These are phyloP conservation scores for Pichia thaimueangensis DNA, from an alignment of 805 yeast genomes.

Conservation along the genomic window DNA sequence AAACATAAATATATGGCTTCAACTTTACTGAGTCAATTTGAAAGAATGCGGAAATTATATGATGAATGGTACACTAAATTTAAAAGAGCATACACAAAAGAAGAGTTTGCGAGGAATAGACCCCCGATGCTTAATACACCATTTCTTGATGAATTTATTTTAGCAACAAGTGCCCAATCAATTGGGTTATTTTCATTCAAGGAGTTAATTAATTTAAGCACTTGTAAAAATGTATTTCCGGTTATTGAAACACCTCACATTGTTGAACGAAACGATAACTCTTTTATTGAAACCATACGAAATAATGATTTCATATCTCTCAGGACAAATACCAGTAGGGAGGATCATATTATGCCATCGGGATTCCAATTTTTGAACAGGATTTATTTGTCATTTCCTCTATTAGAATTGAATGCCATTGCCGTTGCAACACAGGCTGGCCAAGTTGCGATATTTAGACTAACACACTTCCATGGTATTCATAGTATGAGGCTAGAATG, in stretches of 20 bases:
- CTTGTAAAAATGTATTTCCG: slow-evolving; percentile 7
- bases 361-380: slow-evolving; percentile 22
- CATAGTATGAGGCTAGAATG: slow-evolving; percentile 38
- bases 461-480: slow-evolving; percentile 37
- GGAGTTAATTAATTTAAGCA: slow-evolving; percentile 1
- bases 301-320: background rate
- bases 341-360: background rate
- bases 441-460: slow-evolving; percentile 34
- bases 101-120: no score
- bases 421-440: slow-evolving; percentile 41
- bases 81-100: slow-evolving; percentile 18
- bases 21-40: slow-evolving; percentile 23
- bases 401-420: slow-evolving; percentile 30
- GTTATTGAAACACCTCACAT: background rate
- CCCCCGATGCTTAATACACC: background rate
- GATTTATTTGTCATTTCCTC: slow-evolving; percentile 15
- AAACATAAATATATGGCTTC: slow-evolving; percentile 13
- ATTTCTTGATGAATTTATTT: background rate
- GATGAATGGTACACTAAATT: slow-evolving; percentile 24
- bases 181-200: slow-evolving; percentile 5
- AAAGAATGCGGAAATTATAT: slow-evolving; percentile 24
- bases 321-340: background rate
- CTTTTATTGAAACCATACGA: background rate
- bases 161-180: background rate
- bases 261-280: background rate